Percentiles rank a stretch among this genome's conserved stretches.
Conservation (phyloP, 2,329 filamentous ascomycete genomes). For the Arthrinium puccinioides region DNA sequence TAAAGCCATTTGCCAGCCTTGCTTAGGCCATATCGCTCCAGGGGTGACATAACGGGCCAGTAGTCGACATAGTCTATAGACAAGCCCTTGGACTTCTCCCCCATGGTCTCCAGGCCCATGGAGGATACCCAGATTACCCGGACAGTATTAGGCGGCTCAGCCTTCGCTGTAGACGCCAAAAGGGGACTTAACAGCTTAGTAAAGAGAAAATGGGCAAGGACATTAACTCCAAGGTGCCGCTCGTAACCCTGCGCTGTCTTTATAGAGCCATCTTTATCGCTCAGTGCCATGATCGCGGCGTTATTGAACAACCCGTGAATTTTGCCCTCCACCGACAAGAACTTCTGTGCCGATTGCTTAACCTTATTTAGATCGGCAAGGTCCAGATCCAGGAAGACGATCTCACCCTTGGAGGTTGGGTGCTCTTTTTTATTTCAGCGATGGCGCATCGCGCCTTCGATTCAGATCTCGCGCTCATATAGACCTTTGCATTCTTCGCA, state of each 20-base stretch:
- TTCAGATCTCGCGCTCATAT: conserved; percentile 33
- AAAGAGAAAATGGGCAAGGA: conserved; percentile 16
- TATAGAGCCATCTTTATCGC: conserved; percentile 1
- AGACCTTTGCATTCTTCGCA: conserved; percentile 32
- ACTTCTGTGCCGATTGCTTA: conserved; percentile 26
- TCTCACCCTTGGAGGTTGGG: conserved; percentile 20
- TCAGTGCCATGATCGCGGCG: conserved; percentile 29
- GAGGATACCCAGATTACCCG: conserved; percentile 22
- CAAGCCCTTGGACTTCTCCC: conserved; percentile 29
- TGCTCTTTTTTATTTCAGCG: conserved; percentile 20
- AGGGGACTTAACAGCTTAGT: conserved; percentile 18
- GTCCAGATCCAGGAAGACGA: conserved; percentile 26
- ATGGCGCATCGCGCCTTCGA: conserved; percentile 31
- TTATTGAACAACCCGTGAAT: conserved; percentile 34
- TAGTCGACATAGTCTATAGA: conserved; percentile 21
- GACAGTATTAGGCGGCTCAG: conserved; percentile 9
- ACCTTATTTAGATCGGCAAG: conserved; percentile 30
- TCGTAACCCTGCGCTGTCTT: conserved; percentile 18
- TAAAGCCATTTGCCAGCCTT: conserved; percentile 21
- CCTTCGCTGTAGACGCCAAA: conserved; percentile 15
- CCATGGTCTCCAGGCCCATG: conserved; percentile 25
- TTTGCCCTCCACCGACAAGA: conserved; percentile 25
- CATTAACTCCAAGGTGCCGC: conserved; percentile 17
- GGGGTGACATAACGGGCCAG: background rate
- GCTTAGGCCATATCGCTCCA: conserved; percentile 17